Base-by-base conservation (phyloP, 163 green algal genomes). In the Scenedesmus sp. region DNA sequence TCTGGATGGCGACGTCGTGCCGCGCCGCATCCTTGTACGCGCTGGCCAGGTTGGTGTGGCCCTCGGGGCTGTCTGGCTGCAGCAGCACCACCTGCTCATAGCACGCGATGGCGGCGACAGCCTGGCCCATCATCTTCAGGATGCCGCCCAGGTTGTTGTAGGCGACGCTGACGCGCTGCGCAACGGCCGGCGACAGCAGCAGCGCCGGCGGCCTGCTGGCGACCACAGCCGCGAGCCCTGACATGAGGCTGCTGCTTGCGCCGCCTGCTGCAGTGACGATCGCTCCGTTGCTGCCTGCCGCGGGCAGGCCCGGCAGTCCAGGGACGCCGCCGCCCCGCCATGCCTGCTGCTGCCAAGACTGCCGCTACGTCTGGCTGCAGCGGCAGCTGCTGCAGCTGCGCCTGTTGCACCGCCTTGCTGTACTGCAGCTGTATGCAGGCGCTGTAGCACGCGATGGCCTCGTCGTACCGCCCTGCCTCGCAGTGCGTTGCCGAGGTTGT, bases 131-230 rank as follows among this genome's bases (percentile, higher is more conserved):
- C 83, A 94, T 93, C 90, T 96, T 96, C n/a, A 96, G 86, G 49
- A 95, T 91, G 89, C 96, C 95, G 1, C 95, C 96, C 37, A 98
- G 92, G 91, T 98, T 98, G 94, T 96, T 98, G 92, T 97, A 98
- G 2, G 95, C 96, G 6, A 97, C 95, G 44, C 91, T 94, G 5
- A 98, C 92, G 26, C 95, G 93, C 91, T 97, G 94, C 26, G 94
- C 93, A 53, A 96, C 92, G 2, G 30, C 90, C 20, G 90, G 90
- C 59, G 84, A 61, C 76, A 89, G 84, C 61, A 88, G 88, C 81
- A 83, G 80, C 33, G 82, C 51, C 37, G 81, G 84, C 44, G 51
- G 90, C 43, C 89, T 56, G 56, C 73, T 86, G 22, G 86, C 86
- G 13, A 61, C 86, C 35, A 86, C 70, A 10, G 86, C 86, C 44